Evolutionary conservation across 2,329 filamentous ascomycete species (phyloP), one percentile per base, ranked within the genome.

Genomic region (Cladobotryum mycophilum): DNA sequence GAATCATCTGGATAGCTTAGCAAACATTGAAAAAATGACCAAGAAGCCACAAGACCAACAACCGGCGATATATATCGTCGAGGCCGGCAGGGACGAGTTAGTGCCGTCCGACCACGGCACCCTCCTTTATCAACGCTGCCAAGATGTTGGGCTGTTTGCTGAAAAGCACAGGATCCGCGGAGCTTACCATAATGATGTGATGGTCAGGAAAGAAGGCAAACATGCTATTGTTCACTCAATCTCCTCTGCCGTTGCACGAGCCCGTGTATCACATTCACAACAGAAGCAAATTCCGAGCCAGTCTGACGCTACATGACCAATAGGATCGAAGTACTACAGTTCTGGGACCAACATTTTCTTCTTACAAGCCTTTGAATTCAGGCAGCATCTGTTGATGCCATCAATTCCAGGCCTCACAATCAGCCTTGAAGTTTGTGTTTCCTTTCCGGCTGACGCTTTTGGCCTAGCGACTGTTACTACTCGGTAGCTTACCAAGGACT

Each of bases 51-150:
- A 52, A 41, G 55, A 54, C 4, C 48, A 50, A 14, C 54, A 55
- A 9, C 74, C 75, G 1, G 61, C 60, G 5, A 60, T 80, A 2
- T 70, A 76, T 44, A 76, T 83, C 36, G 60, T 83, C 5, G 73
- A 81, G 61, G 80, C 78, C 20, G 79, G 72, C 3, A 79, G 72
- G 53, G 80, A 83, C 56, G 80, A 84, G 61, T 61, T 84, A 15
- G 80, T 84, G 1, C 80, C 80, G 0, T 64, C 67, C 20, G 68
- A 73, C 41, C 78, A 82, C 49, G 74, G 71, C 12, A 63, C 70
- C 34, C 60, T 66, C 45, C 65, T 83, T 6, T 65, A 73, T 47
- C 64, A 70, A 52, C 69, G 72, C 48, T 82, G 79, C 57, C 53
- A 64, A 50, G 70, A 76, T 17, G 61, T 81, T 18, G 70, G 71